Percentiles rank a stretch among this genome's conserved stretches.
Evolutionary conservation across 2,329 filamentous ascomycete genomes (phyloP).

Genomic region (Geoglossum cookeanum): DNA sequence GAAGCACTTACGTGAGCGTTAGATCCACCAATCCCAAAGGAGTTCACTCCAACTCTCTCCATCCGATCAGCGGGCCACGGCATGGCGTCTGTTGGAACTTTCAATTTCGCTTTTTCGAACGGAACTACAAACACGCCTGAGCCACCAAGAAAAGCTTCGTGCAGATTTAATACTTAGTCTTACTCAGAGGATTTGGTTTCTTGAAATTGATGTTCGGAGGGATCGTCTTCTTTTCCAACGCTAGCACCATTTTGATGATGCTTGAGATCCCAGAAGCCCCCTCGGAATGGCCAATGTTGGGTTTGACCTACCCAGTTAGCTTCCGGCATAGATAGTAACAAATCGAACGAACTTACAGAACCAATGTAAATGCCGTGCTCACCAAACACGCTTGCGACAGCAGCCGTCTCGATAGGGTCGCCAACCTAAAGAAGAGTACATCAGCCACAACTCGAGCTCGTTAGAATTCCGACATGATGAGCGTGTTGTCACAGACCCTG

Average conservation of each 20-base stretch:
- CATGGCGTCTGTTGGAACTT: conserved; percentile 12
- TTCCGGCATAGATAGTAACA: conserved; percentile 12
- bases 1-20: conserved; percentile 24
- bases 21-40: conserved; percentile 27
- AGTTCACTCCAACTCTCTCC: conserved; percentile 12
- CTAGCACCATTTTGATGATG: conserved; percentile 32
- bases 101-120: conserved; percentile 9
- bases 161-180: too few species aligned
- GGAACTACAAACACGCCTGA: too few species aligned
- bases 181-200: conserved; percentile 17
- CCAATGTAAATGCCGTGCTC: neutral
- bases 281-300: conserved; percentile 35
- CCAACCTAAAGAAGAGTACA: too few species aligned
- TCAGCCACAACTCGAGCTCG: too few species aligned
- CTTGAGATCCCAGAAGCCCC: conserved; percentile 33
- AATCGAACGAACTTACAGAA: conserved; percentile 14
- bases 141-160: too few species aligned
- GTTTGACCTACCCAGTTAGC: conserved; percentile 29
- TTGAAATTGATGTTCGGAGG: conserved; percentile 32
- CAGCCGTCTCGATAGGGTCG: conserved; percentile 3
- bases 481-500: too few species aligned
- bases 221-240: conserved; percentile 31
- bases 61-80: conserved; percentile 9
- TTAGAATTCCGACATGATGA: too few species aligned
- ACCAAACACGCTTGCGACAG: conserved; percentile 3